Evolutionary conservation across 2,329 filamentous ascomycete genomes (phyloP).

Genomic region (Fusarium aywerte): DNA sequence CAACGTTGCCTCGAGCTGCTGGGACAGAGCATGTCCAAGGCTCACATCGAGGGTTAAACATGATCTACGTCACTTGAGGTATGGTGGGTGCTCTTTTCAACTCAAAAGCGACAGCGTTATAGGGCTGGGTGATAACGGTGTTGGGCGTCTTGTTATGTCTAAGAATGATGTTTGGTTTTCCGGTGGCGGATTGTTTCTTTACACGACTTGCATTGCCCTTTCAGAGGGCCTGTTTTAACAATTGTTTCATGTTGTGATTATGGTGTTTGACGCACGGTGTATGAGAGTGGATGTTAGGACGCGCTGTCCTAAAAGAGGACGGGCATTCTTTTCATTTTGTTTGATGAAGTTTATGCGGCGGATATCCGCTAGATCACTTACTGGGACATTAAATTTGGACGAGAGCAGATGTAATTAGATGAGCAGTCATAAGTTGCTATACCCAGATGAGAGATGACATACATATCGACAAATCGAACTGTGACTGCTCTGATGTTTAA

Average conservation of each 20-base stretch:
- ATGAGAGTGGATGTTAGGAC: conserved; percentile 16
- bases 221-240: conserved; percentile 31
- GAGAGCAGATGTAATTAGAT: conserved; percentile 52
- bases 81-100: conserved; percentile 30
- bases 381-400: conserved; percentile 29
- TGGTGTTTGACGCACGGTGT: conserved; percentile 34
- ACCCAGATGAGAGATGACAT: conserved; percentile 44
- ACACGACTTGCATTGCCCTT: conserved; percentile 37
- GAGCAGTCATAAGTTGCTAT: conserved; percentile 46
- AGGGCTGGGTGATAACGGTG: conserved; percentile 41
- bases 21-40: conserved; percentile 78
- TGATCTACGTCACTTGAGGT: not conserved
- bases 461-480: conserved; percentile 32
- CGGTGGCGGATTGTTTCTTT: conserved; percentile 36
- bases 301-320: conserved; percentile 23
- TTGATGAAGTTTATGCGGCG: conserved; percentile 52
- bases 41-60: conserved; percentile 80
- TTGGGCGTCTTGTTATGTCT: conserved; percentile 48
- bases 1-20: conserved; percentile 89
- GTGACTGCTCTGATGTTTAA: not conserved
- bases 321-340: conserved; percentile 43
- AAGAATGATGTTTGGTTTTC: conserved; percentile 45
- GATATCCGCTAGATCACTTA: conserved; percentile 36
- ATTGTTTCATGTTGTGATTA: conserved; percentile 28
- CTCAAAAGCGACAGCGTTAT: conserved; percentile 46